Evolutionary conservation across 2,329 filamentous ascomycete species (phyloP).

Genomic region (Epichloe sibirici): DNA sequence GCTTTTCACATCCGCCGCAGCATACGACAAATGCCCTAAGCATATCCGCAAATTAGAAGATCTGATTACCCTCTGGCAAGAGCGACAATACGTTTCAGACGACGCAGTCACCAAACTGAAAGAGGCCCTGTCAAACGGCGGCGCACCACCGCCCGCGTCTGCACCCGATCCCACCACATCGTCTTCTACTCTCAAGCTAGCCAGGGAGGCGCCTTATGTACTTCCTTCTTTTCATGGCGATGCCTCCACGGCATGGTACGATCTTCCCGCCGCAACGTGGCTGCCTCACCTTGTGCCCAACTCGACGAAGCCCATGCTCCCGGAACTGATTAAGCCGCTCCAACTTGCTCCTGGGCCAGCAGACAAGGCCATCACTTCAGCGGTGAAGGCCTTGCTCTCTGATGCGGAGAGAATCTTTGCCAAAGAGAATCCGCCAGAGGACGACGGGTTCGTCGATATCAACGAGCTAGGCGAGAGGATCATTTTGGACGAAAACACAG

Average conservation of each 20-base stretch:
- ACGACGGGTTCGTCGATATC: slow-evolving; percentile 48
- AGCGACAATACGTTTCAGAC: slow-evolving; percentile 47
- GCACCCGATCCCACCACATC: slow-evolving; percentile 10
- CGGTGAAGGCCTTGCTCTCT: slow-evolving; percentile 57
- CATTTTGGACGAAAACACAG: slow-evolving; percentile 52
- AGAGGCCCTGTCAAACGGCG: slow-evolving; percentile 36
- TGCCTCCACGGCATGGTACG: slow-evolving; percentile 59
- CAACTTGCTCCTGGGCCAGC: slow-evolving; percentile 58
- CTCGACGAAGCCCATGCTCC: slow-evolving; percentile 61
- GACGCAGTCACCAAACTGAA: slow-evolving; percentile 46
- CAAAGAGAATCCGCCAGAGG: slow-evolving; percentile 33
- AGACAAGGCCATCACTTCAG: slow-evolving; percentile 49
- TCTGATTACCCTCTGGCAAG: slow-evolving; percentile 60
- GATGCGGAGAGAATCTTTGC: slow-evolving; percentile 59
- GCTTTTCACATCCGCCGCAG: slow-evolving; percentile 47
- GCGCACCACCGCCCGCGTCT: slow-evolving; percentile 9
- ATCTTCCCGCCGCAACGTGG: slow-evolving; percentile 71
- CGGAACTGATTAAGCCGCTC: slow-evolving; percentile 57
- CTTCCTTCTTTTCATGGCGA: slow-evolving; percentile 73
- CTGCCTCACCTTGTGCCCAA: slow-evolving; percentile 68
- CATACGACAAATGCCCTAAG: slow-evolving; percentile 49
- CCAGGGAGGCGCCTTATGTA: slow-evolving; percentile 51
- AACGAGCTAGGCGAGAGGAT: slow-evolving; percentile 63
- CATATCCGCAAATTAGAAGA: slow-evolving; percentile 51
- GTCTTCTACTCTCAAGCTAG: slow-evolving; percentile 22